phyloP scores from a whole-genome alignment of 2,329 filamentous ascomycete genomes.

The Calonectria pauciramosa region DNA sequence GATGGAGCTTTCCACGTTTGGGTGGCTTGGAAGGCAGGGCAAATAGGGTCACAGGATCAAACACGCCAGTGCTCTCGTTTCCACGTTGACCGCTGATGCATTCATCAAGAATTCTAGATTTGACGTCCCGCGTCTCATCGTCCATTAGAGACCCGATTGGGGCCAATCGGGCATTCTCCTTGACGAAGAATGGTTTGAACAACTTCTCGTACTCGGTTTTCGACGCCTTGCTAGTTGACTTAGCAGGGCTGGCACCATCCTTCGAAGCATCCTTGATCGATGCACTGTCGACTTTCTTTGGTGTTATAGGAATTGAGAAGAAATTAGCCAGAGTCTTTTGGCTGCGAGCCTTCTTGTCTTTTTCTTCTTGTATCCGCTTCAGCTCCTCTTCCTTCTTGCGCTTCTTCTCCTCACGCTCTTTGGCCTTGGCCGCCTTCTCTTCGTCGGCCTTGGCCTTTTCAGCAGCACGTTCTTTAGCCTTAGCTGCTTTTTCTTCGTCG shows the following conservation, averaged over 20 bases:
- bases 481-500: conserved; percentile 49
- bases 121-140: conserved; percentile 65
- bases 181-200: conserved; percentile 87
- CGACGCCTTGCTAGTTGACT: conserved; percentile 29
- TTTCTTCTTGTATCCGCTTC: conserved; percentile 54
- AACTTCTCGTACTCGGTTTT: conserved; percentile 73
- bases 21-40: conserved; percentile 55
- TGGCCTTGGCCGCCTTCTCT: conserved; percentile 54
- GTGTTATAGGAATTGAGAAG: conserved; percentile 57
- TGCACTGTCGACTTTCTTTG: conserved; percentile 57
- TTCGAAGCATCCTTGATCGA: conserved; percentile 47
- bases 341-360: conserved; percentile 64
- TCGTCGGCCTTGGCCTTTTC: conserved; percentile 57
- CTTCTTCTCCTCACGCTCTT: conserved; percentile 58
- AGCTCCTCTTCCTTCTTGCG: conserved; percentile 65
- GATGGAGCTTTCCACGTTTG: conserved; percentile 62
- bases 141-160: conserved; percentile 70
- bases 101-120: conserved; percentile 66
- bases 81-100: conserved; percentile 63
- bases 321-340: conserved; percentile 63
- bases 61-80: conserved; percentile 54
- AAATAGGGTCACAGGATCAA: conserved; percentile 63
- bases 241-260: conserved; percentile 42
- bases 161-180: conserved; percentile 80
- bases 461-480: conserved; percentile 52